Evolutionary conservation across 371 early-diverging fungal species (phyloP), one percentile per base, ranked within the genome.

Genomic region (Mucor sp.): DNA sequence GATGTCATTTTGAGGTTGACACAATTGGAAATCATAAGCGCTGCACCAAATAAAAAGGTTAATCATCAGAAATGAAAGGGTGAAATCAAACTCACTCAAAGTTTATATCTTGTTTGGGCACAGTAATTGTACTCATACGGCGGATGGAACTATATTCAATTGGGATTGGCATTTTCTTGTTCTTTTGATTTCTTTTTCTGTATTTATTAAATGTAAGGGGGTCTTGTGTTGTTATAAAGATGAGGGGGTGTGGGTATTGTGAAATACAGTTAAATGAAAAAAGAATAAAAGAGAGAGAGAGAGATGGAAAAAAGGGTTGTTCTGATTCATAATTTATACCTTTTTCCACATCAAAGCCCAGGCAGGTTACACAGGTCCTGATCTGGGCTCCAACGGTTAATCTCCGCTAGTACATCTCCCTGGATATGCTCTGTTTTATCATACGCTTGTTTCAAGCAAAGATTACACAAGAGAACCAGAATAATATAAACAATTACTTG

Each of bases 21-120:
- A 77, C 23, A 75, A 60, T 58, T 80, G 79, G 50, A 83, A 83
- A 47, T 83, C 81, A 66, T 80, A 80, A 25, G 77, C 60, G 65
- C 83, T 83, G 48, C 21, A 53, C 15, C 15, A 53, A 53, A 23
- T 23, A 43, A 32, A 61, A 53, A 57, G 62, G 55, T 30, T 60
- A 28, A 43, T 41, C 53, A 27, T 35, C 8, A 50, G 19, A 7
- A 50, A 69, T 6, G 5, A 30, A n/a, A 57, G 9, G 37, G 37
- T 35, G 37, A 23, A 27, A 33, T 28, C n/a, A 57, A 21, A 58
- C 70, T 59, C 67, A 70, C 63, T 65, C 65, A 68, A 72, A 65
- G 28, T 58, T 58, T n/a, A 75, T 77, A 55, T 77, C 75, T 67
- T 79, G 78, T 44, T 78, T 78, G 17, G 79, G 79, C n/a, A 78